Evolutionary conservation across 306 rosid species (phyloP).

Genomic region (Alnus rubra): DNA sequence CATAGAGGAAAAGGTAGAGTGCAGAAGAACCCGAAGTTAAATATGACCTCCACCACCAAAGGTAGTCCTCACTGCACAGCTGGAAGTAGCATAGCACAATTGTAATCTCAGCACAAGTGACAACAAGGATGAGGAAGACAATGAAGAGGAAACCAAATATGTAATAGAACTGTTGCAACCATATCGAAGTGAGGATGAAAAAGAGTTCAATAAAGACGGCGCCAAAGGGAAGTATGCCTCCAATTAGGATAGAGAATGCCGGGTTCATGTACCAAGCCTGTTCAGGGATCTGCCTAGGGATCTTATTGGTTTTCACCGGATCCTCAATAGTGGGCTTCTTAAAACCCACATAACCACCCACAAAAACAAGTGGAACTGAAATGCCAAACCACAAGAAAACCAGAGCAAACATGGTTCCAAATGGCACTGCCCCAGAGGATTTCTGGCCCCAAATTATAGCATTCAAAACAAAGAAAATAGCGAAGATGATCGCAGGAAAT

Average conservation of each 20-base stretch:
- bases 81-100: slow-evolving; percentile 98
- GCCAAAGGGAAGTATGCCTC: slow-evolving; percentile 91
- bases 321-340: slow-evolving; percentile 62
- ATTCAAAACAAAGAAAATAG: slow-evolving; percentile 76
- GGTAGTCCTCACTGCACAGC: slow-evolving; percentile 91
- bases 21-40: slow-evolving; percentile 94
- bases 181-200: slow-evolving; percentile 92
- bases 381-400: slow-evolving; percentile 92
- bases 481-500: slow-evolving; percentile 70
- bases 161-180: slow-evolving; percentile 90
- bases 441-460: slow-evolving; percentile 88
- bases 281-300: slow-evolving; percentile 83
- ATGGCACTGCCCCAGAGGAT: slow-evolving; percentile 96
- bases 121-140: slow-evolving; percentile 78
- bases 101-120: slow-evolving; percentile 93
- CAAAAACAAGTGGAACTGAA: slow-evolving; percentile 83
- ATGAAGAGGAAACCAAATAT: slow-evolving; percentile 86
- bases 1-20: slow-evolving; percentile 79
- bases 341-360: slow-evolving; percentile 74
- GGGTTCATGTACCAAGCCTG: slow-evolving; percentile 93
- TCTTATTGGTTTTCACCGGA: slow-evolving; percentile 86
- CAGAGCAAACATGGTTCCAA: slow-evolving; percentile 95
- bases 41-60: slow-evolving; percentile 97
- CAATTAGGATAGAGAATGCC: slow-evolving; percentile 60
- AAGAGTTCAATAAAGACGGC: slow-evolving; percentile 94